Conservation (phyloP, 148 eudicot species). For the Dianthus caryophyllus region DNA sequence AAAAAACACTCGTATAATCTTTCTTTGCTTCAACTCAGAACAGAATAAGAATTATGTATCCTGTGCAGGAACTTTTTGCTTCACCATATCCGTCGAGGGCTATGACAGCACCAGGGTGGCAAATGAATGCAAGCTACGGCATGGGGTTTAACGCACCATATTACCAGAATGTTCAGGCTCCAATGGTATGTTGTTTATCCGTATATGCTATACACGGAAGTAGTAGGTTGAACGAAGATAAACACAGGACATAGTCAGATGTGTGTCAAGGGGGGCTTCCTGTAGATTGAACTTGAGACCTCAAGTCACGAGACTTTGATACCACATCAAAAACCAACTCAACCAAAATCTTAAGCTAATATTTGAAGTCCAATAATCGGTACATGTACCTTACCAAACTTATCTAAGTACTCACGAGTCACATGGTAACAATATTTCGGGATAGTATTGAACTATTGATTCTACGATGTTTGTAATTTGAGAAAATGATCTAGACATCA, state of each 20-base stretch:
- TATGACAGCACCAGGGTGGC: conserved; percentile 44
- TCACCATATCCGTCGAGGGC: conserved; percentile 33
- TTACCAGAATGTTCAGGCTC: conserved; percentile 34
- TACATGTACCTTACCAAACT: no score
- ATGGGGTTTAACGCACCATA: conserved; percentile 48
- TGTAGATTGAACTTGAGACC: no score
- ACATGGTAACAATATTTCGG: no score
- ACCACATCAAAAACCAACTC: no score
- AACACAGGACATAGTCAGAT: no score
- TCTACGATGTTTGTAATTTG: background rate
- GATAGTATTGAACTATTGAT: background rate
- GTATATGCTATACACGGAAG: background rate
- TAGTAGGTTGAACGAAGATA: no score
- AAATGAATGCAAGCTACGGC: conserved; percentile 40
- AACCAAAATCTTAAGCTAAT: no score
- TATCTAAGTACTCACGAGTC: background rate
- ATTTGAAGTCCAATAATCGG: no score
- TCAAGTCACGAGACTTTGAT: no score
- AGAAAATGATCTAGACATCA: background rate
- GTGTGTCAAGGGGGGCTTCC: no score
- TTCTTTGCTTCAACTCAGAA: background rate
- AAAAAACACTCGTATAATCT: no score
- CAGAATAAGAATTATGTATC: conserved; percentile 5
- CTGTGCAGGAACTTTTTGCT: conserved; percentile 58
- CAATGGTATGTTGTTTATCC: conserved; percentile 35